A percentile compares a stretch with the other conserved stretches of the same genome.
Evolutionary conservation across 2,329 filamentous ascomycete species (phyloP).

Genomic region (Teratosphaeria pseudoeucalypti): DNA sequence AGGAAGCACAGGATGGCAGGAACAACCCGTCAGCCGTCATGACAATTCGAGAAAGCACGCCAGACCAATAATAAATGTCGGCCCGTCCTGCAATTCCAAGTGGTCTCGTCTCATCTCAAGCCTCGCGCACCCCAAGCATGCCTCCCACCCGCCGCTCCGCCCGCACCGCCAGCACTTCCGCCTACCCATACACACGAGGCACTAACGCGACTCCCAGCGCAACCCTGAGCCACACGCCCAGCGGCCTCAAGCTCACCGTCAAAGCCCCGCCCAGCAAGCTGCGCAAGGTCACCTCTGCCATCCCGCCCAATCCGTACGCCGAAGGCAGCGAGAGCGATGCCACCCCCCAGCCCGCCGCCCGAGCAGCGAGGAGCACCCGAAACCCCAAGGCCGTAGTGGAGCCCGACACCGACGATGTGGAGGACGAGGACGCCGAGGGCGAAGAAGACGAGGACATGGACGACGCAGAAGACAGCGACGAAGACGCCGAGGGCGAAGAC

Average conservation of each 20-base stretch:
- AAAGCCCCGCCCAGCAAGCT: conserved; percentile 41
- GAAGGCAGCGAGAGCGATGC: conserved; percentile 25
- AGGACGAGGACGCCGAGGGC: conserved; percentile 22
- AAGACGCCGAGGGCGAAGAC: conserved; percentile 24
- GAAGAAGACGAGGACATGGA: conserved; percentile 13
- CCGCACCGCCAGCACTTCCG: conserved; percentile 12
- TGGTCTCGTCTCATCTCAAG: no score
- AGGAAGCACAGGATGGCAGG: neutral
- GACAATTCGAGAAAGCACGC: neutral
- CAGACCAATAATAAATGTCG: neutral
- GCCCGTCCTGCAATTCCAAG: neutral
- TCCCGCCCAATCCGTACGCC: conserved; percentile 24
- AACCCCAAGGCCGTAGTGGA: conserved; percentile 27
- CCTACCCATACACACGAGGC: conserved; percentile 14
- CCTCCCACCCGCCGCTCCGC: conserved; percentile 23
- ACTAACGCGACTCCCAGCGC: conserved; percentile 20
- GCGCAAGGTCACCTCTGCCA: conserved; percentile 35
- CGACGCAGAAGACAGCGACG: conserved; percentile 14
- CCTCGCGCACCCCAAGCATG: conserved; percentile 11
- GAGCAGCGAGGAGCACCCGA: conserved; percentile 21
- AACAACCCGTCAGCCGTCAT: neutral
- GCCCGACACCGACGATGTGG: conserved; percentile 23
- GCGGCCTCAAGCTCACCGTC: conserved; percentile 39
- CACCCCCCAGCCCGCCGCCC: conserved; percentile 21
- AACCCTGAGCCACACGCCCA: conserved; percentile 29